Evolutionary conservation across 2,329 filamentous ascomycete species (phyloP), one percentile per base, ranked within the genome.

Genomic region (Arachnomyces sp.): DNA sequence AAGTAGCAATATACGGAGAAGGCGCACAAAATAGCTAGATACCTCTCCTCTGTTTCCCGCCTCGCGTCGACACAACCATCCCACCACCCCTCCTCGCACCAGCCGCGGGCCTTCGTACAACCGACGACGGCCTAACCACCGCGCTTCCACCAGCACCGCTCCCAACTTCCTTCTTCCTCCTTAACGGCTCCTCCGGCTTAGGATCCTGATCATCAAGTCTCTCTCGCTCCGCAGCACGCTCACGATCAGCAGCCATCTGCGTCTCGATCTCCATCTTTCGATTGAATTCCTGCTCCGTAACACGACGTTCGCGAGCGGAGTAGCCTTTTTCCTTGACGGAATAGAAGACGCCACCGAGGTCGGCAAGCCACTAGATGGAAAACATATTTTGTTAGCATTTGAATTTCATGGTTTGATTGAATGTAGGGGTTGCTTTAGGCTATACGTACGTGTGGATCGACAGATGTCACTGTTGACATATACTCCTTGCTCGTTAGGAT

Each of bases 291-390:
- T 81, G 82, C 66, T 96, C 90, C 1, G 84, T 90, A 35, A 95
- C 78, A 39, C 86, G 77, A 65, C 88, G 90, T 54, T 95, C 85
- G 17, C 86, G 75, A 9, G 82, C 80, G 11, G 86, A 94, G 59
- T 94, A 98, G 1, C 90, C 92, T 65, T 98, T 98, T 66, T 96
- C 90, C 67, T 95, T 95, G 57, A 98, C 77, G 1, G 84, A 92
- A 64, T 96, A 98, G 63, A 98, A 98, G 0, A 98, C 92, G 2
- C 89, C 92, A 28, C 93, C 92, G 4, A 98, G 72, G 59, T 98
- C 92, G 5, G 92, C 92, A 31, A 98, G 77, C 92, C 92, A 98
- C 63, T 67, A 36, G 13, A 1, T 32, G 11, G 11, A 28, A 12
- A 16, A 18, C n/a, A n/a, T 8, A 25, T 25, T 25, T 25, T 25